These are phyloP conservation scores for Tricholoma bakamatsutake DNA, from an alignment of 768 basidiomycete species.

Conservation along the genomic window DNA sequence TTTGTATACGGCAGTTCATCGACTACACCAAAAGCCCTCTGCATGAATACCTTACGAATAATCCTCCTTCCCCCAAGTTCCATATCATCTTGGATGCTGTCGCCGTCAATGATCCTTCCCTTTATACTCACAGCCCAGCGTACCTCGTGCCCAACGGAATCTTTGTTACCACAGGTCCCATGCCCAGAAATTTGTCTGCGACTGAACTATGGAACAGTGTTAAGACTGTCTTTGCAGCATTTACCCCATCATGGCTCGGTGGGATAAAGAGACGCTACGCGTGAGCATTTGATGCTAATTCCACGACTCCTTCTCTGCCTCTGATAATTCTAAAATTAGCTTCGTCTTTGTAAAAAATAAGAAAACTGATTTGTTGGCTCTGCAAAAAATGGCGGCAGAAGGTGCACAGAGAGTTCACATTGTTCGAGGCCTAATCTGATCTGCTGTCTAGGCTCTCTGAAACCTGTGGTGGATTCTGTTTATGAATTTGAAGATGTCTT, in stretches of 20 bases:
- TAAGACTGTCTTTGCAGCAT: conserved; percentile 26
- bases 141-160: conserved; percentile 50
- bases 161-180: conserved; percentile 50
- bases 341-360: conserved; percentile 27
- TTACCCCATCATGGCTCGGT: conserved; percentile 46
- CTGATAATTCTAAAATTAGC: conserved; percentile 17
- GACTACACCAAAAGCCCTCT: conserved; percentile 56
- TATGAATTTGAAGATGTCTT: conserved; percentile 49
- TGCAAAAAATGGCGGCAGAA: conserved; percentile 33
- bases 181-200: conserved; percentile 25
- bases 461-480: conserved; percentile 54
- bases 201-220: conserved; percentile 27
- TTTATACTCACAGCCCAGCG: conserved; percentile 44
- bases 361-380: conserved; percentile 27
- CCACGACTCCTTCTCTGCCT: neutral
- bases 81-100: conserved; percentile 57
- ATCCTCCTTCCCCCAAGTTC: conserved; percentile 46
- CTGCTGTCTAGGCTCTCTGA: conserved; percentile 38
- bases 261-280: conserved; percentile 41
- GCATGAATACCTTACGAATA: conserved; percentile 35
- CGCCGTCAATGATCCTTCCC: conserved; percentile 38
- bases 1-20: conserved; percentile 35
- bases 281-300: conserved; percentile 25
- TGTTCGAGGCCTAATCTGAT: neutral
- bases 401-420: conserved; percentile 26